A percentile compares a stretch with the other conserved stretches of the same genome.
Evolutionary conservation across 1,139 yeast species (phyloP).

Genomic region (Torulaspora globosa): DNA sequence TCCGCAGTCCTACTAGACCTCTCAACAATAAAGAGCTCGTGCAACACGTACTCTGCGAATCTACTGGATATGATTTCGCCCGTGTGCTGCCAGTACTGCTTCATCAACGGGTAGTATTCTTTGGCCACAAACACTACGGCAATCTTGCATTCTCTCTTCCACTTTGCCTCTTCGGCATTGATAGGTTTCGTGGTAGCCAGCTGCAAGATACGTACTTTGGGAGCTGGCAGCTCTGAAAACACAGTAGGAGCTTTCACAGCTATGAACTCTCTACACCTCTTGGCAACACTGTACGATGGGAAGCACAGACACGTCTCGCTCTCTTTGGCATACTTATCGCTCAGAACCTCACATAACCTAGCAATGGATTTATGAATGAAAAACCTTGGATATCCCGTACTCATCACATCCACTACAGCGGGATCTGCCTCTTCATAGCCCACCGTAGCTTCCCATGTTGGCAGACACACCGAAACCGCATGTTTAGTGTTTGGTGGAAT

Average conservation of each 20-base stretch:
- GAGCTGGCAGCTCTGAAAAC: constrained; percentile 21
- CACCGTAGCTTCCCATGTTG: constrained; percentile 85
- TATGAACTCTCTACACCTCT: constrained; percentile 78
- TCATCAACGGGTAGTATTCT: constrained; percentile 55
- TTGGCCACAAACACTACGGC: constrained; percentile 68
- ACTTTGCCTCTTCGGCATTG: constrained; percentile 54
- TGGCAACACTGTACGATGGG: constrained; percentile 74
- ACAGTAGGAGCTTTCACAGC: constrained; percentile 35
- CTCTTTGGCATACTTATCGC: constrained; percentile 65
- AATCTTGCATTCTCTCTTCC: constrained; percentile 59
- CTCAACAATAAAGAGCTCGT: constrained; percentile 45
- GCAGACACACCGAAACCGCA: constrained; percentile 89
- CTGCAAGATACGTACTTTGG: constrained; percentile 67
- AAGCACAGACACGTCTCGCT: constrained; percentile 61
- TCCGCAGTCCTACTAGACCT: constrained; percentile 18
- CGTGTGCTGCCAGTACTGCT: constrained; percentile 92
- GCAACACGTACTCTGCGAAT: constrained; percentile 76
- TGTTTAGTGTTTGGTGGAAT: constrained; percentile 87
- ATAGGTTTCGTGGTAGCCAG: constrained; percentile 69
- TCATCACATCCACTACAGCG: constrained; percentile 78
- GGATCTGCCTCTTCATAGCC: constrained; percentile 89
- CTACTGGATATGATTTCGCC: constrained; percentile 94
- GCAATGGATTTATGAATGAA: constrained; percentile 73
- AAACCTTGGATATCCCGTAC: constrained; percentile 85
- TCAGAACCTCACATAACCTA: constrained; percentile 48